Conservation (phyloP, 1,139 yeast genomes). For the Blastobotrys indianensis region DNA sequence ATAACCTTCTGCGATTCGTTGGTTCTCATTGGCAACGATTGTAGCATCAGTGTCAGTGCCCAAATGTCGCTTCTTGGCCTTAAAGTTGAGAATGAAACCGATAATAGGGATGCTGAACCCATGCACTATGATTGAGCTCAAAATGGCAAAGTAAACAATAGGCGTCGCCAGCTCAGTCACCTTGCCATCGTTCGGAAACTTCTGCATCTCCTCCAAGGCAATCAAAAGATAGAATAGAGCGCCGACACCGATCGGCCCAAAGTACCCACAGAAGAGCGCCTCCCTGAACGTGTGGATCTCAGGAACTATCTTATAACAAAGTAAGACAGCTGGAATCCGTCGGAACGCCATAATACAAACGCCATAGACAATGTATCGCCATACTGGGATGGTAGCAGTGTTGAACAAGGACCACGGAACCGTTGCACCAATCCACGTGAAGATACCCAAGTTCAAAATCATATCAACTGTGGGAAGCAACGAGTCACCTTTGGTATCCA, state of each 20-base stretch:
- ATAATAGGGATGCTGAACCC: conserved; percentile 29
- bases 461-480: conserved; percentile 32
- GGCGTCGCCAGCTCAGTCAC: conserved; percentile 22
- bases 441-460: conserved; percentile 33
- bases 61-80: background rate
- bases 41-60: background rate
- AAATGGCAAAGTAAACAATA: conserved; percentile 27
- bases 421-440: conserved; percentile 36
- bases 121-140: conserved; percentile 29
- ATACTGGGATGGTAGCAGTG: conserved; percentile 25
- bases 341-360: conserved; percentile 32
- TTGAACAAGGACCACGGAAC: conserved; percentile 34
- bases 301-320: conserved; percentile 34
- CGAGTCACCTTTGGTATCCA: conserved; percentile 29
- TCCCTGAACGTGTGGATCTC: conserved; percentile 36
- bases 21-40: background rate
- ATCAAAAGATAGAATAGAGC: conserved; percentile 32
- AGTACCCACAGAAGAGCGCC: conserved; percentile 40
- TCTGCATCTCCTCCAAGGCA: conserved; percentile 21
- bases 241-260: conserved; percentile 46
- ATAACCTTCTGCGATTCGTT: too few species aligned
- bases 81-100: conserved; percentile 2
- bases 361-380: conserved; percentile 33
- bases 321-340: conserved; percentile 35
- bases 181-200: conserved; percentile 13